phyloP scores from a whole-genome alignment of 208 protist species.

The Leishmania major region DNA sequence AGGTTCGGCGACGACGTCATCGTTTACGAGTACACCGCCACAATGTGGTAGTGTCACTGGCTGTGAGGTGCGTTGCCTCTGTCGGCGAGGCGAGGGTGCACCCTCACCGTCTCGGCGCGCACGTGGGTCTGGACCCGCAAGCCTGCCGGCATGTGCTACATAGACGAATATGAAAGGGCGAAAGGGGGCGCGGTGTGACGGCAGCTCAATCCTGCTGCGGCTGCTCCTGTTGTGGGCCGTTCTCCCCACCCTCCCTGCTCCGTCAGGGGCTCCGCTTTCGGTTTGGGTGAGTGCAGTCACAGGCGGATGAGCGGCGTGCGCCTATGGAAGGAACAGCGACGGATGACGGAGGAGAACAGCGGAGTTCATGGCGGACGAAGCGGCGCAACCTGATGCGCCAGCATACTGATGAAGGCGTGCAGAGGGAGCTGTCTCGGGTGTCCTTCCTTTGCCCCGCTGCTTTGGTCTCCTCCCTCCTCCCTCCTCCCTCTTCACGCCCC shows the following conservation, averaged over 20 bases:
- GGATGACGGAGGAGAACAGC: not conserved
- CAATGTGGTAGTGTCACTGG: constrained; percentile 3
- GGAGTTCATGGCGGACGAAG: not conserved
- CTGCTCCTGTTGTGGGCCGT: not conserved
- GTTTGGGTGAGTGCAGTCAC: not conserved
- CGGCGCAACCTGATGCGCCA: not conserved
- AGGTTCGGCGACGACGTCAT: constrained; percentile 44
- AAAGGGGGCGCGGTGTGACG: not conserved
- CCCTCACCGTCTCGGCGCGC: too few relatives aligned
- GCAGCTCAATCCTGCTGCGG: not conserved
- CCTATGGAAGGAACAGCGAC: not conserved
- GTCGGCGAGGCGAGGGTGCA: not conserved
- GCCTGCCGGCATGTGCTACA: not conserved
- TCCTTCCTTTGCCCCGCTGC: not conserved
- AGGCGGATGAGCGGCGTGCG: not conserved
- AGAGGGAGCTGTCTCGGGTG: not conserved
- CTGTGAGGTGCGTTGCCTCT: not conserved
- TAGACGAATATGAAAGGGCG: not conserved
- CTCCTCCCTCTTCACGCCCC: not conserved
- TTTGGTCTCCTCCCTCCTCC: not conserved
- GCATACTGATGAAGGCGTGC: not conserved
- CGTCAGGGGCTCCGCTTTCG: not conserved
- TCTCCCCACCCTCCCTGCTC: not conserved
- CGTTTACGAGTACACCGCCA: constrained; percentile 38
- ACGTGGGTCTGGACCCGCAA: not conserved